Conservation (phyloP, 257 asterid genomes). For the Lycium barbarum region DNA sequence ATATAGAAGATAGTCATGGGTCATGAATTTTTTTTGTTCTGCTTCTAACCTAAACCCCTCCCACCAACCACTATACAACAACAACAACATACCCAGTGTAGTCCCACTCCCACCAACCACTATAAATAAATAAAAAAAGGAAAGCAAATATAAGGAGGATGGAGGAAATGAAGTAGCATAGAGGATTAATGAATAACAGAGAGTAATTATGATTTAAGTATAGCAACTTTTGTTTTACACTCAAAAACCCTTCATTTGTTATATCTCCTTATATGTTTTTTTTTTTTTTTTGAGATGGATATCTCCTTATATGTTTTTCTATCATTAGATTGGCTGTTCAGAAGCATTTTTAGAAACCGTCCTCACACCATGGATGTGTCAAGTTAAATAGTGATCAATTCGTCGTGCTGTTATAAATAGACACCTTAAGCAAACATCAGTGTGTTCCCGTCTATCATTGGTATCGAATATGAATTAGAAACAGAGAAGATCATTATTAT, state of each 20-base stretch:
- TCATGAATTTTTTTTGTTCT: neutral
- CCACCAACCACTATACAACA: neutral
- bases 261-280: neutral
- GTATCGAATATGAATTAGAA: slow-evolving; percentile 1
- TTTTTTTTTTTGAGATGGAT: neutral
- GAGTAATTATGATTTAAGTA: neutral
- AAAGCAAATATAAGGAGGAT: neutral
- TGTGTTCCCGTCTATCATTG: neutral
- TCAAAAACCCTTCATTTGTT: slow-evolving; percentile 2
- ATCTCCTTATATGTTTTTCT: neutral
- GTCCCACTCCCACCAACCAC: slow-evolving; percentile 6
- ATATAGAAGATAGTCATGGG: neutral
- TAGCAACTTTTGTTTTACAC: neutral
- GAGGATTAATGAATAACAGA: neutral
- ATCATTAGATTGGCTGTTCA: no score
- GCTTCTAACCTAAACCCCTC: neutral
- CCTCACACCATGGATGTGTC: slow-evolving; percentile 7
- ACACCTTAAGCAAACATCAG: neutral
- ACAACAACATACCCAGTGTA: no score
- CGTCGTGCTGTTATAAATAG: neutral
- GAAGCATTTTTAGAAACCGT: neutral
- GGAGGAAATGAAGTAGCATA: neutral
- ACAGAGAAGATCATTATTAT: neutral
- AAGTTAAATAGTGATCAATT: neutral
- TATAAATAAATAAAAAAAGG: neutral